phyloP scores from a whole-genome alignment of 306 rosid genomes.

The Hippophae tibetana region DNA sequence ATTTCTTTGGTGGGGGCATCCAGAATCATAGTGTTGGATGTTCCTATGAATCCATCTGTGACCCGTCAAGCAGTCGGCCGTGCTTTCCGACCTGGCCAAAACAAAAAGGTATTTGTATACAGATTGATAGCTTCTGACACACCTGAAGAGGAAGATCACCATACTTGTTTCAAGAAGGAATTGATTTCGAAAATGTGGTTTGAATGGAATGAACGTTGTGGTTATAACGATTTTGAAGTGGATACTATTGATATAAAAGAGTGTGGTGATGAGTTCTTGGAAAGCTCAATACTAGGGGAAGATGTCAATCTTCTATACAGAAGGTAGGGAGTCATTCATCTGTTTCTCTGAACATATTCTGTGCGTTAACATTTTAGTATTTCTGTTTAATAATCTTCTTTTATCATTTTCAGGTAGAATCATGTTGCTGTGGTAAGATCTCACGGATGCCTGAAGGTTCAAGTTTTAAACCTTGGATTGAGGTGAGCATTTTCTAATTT shows the following conservation, averaged over 20 bases:
- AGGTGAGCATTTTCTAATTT: too few species aligned
- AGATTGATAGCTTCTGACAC: conserved; percentile 71
- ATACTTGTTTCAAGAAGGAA: conserved; percentile 69
- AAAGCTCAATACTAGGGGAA: conserved; percentile 36
- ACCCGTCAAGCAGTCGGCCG: conserved; percentile 97
- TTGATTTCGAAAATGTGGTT: conserved; percentile 87
- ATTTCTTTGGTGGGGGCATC: conserved; percentile 95
- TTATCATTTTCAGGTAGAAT: too few species aligned
- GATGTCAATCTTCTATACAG: conserved; percentile 59
- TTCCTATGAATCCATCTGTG: conserved; percentile 87
- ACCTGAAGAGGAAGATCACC: conserved; percentile 76
- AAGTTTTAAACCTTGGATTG: too few species aligned
- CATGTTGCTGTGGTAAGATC: too few species aligned
- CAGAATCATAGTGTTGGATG: conserved; percentile 65
- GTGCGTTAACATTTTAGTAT: too few species aligned
- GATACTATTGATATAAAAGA: conserved; percentile 42
- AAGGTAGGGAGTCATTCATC: conserved; percentile 38
- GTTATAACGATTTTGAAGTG: conserved; percentile 45
- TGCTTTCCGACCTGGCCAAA: conserved; percentile 91
- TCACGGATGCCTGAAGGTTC: too few species aligned
- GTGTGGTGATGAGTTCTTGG: conserved; percentile 64
- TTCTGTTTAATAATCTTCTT: too few species aligned
- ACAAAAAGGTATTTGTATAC: conserved; percentile 56
- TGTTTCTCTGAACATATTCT: too few species aligned
- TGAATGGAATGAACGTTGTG: conserved; percentile 82